Percentiles rank a stretch among this genome's conserved stretches.
These are phyloP conservation scores for Pogostemon cablin DNA, from an alignment of 257 asterid species.

Conservation along the genomic window DNA sequence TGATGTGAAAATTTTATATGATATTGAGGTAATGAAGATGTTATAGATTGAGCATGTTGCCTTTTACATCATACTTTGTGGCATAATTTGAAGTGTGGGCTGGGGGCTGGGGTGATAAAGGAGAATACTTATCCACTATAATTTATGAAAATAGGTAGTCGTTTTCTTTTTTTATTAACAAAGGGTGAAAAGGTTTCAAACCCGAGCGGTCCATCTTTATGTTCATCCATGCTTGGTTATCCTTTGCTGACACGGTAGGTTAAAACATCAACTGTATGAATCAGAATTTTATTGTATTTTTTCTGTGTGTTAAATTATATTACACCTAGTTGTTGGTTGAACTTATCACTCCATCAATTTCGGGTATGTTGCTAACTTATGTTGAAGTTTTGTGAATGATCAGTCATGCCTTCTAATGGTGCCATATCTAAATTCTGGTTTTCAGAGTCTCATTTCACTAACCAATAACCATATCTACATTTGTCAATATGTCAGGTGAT, in stretches of 20 bases:
- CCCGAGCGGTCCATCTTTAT: neutral
- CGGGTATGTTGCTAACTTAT: constrained; percentile 16
- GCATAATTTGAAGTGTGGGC: no score
- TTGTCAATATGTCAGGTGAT: constrained; percentile 47
- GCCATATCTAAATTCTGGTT: constrained; percentile 26
- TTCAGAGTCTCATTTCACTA: constrained; percentile 28
- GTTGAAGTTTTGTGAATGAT: constrained; percentile 23
- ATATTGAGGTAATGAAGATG: no score
- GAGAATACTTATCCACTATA: neutral
- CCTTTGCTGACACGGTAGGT: constrained; percentile 4
- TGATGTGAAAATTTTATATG: no score
- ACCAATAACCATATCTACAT: neutral
- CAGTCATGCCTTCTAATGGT: constrained; percentile 13
- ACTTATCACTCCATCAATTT: constrained; percentile 1
- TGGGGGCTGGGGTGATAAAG: no score
- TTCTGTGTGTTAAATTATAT: neutral
- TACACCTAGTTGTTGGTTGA: neutral
- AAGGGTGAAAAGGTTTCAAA: neutral
- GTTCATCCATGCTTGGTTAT: constrained; percentile 10
- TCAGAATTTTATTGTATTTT: neutral
- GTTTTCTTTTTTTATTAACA: neutral
- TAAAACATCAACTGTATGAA: neutral
- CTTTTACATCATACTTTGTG: no score
- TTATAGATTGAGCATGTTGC: no score
- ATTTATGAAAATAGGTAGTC: neutral